Conservation (phyloP, 768 basidiomycete species). For the Serpula lacrymans region DNA sequence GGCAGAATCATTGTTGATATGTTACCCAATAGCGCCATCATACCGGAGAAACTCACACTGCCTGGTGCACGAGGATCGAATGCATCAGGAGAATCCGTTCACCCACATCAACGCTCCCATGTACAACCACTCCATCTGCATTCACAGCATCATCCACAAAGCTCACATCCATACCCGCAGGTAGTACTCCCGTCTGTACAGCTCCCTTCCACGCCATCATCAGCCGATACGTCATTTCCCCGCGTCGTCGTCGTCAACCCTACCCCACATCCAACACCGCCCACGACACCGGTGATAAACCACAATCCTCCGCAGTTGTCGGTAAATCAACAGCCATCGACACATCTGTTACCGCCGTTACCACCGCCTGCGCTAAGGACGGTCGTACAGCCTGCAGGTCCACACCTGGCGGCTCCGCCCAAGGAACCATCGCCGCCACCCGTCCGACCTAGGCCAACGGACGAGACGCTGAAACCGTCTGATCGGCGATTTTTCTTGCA, state of each 20-base stretch:
- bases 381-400: slow-evolving; percentile 19
- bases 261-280: slow-evolving; percentile 77
- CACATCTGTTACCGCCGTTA: slow-evolving; percentile 26
- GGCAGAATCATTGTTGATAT: slow-evolving; percentile 59
- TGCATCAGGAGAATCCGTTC: slow-evolving; percentile 7
- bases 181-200: slow-evolving; percentile 28
- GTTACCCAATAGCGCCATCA: slow-evolving; percentile 40
- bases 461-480: slow-evolving; percentile 30
- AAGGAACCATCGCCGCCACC: slow-evolving; percentile 5
- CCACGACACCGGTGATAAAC: slow-evolving; percentile 55
- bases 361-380: slow-evolving; percentile 20
- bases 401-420: slow-evolving; percentile 7
- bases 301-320: slow-evolving; percentile 17
- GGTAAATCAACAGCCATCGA: slow-evolving; percentile 21
- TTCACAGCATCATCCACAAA: slow-evolving; percentile 17
- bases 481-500: slow-evolving; percentile 45
- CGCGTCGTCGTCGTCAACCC: slow-evolving; percentile 70
- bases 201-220: slow-evolving; percentile 20
- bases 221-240: slow-evolving; percentile 36
- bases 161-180: slow-evolving; percentile 15
- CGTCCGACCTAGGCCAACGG: slow-evolving; percentile 13
- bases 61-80: slow-evolving; percentile 1
- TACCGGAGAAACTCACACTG: slow-evolving; percentile 17
- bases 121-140: slow-evolving; percentile 4
- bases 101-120: slow-evolving; percentile 1